These are phyloP conservation scores for Myrmaecium sp. DNA, from an alignment of 2,329 filamentous ascomycete species.

Conservation along the genomic window DNA sequence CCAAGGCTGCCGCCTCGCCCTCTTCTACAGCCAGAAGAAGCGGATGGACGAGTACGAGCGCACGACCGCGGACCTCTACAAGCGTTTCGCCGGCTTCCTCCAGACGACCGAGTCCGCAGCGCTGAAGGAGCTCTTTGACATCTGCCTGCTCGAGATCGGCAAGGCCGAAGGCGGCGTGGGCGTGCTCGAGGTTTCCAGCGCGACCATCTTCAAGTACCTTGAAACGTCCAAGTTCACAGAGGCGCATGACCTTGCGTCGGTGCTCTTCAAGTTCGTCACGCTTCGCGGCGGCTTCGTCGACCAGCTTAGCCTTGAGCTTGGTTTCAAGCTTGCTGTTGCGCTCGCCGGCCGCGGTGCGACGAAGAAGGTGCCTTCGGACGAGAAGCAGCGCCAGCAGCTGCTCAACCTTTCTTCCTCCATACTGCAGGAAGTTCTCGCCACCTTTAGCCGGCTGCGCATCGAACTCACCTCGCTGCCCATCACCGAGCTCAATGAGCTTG, in stretches of 20 bases:
- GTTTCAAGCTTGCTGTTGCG: slow-evolving; percentile 19
- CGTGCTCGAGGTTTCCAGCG: slow-evolving; percentile 13
- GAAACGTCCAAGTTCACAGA: slow-evolving; percentile 16
- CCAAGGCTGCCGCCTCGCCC: slow-evolving; percentile 15
- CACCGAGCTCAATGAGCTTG: slow-evolving; percentile 25
- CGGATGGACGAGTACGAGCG: slow-evolving; percentile 11
- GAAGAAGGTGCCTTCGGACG: slow-evolving; percentile 15
- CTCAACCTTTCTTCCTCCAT: slow-evolving; percentile 23
- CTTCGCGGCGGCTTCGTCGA: slow-evolving; percentile 17
- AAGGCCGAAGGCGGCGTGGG: slow-evolving; percentile 13
- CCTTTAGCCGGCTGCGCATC: slow-evolving; percentile 23
- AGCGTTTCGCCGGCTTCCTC: slow-evolving; percentile 8
- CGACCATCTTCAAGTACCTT: slow-evolving; percentile 10
- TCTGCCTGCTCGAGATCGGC: slow-evolving; percentile 14
- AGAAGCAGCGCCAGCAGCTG: slow-evolving; percentile 21
- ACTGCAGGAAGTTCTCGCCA: slow-evolving; percentile 23
- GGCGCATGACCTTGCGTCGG: slow-evolving; percentile 17
- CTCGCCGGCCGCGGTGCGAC: slow-evolving; percentile 14
- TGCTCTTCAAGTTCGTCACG: slow-evolving; percentile 15
- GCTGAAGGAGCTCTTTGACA: slow-evolving; percentile 14
- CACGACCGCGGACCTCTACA: slow-evolving; percentile 13
- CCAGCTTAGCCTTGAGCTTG: slow-evolving; percentile 17
- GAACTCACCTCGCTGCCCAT: slow-evolving; percentile 26
- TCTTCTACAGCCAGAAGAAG: slow-evolving; percentile 11
- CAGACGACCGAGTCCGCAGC: slow-evolving; percentile 13